Evolutionary conservation across 208 protist genomes (phyloP), one percentile per base, ranked within the genome.

Genomic region (Leptomonas pyrrhocoris): DNA sequence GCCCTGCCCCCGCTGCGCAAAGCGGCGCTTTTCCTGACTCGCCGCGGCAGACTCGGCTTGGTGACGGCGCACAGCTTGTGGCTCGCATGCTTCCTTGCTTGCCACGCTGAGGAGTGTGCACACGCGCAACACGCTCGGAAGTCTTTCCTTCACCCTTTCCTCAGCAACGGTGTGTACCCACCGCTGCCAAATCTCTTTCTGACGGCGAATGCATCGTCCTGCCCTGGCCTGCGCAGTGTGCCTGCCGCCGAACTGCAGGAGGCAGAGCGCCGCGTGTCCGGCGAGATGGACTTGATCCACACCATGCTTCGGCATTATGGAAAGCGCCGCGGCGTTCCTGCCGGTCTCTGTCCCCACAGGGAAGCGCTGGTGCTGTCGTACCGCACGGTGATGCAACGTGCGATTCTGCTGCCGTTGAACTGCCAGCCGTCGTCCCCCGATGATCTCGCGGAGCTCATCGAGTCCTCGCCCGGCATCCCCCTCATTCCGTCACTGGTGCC

Each of bases 401-500:
- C 77, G 54, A 19, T 96, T 5, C 66, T 91, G 25, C 70, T 96
- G 21, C 92, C 92, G 30, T 49, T 83, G 30, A 83, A 88, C 60
- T 85, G 91, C 42, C 79, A 83, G 54, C 80, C 83, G 31, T 96
- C 92, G 5, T 80, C 89, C 2, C 92, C 92, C 9, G 84, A 51
- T 12, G 81, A 88, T 48, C 72, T 96, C 60, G 56, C 85, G 2
- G 85, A 90, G 54, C 65, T 96, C 38, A 78, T 94, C 4, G 77
- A 69, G 49, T 31, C 59, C 16, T 65, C 75, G 7, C 80, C 80
- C 0, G 79, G 88, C n/a, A 57, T 93, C 23, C 67, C 83, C 13
- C 58, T 88, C 18, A 21, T 94, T n/a, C 87, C 89, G 1, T 92
- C 92, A 6, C 77, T 96, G 38, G 82, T 96, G 16, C 92, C 92